A percentile compares a stretch with the other conserved stretches of the same genome.
These are phyloP conservation scores for Catharanthus roseus DNA, from an alignment of 257 asterid genomes.

Conservation along the genomic window DNA sequence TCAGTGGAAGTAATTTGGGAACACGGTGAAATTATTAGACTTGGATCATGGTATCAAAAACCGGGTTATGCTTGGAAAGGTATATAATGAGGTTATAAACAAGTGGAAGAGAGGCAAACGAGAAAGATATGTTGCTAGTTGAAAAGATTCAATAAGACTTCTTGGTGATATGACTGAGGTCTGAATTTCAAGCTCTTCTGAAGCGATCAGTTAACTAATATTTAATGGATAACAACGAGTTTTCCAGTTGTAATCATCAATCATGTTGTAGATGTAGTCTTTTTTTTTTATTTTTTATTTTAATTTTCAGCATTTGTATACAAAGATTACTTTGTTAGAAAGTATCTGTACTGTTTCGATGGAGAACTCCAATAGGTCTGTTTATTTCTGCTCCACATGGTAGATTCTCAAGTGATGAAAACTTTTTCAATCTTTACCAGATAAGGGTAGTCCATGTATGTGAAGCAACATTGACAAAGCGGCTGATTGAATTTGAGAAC, in stretches of 20 bases:
- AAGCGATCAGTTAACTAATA: not conserved
- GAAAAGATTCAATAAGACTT: not conserved
- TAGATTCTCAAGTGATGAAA: conserved; percentile 14
- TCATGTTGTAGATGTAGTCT: conserved; percentile 2
- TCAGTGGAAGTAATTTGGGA: not conserved
- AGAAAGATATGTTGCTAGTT: not conserved
- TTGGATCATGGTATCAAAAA: not conserved
- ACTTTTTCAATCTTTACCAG: conserved; percentile 32
- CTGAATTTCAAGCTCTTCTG: not conserved
- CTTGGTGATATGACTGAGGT: not conserved
- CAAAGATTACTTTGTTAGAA: not conserved
- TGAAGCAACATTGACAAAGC: conserved; percentile 76
- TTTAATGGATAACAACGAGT: not conserved
- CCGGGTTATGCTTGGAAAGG: not conserved
- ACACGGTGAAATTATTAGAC: not conserved
- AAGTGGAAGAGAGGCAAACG: not conserved
- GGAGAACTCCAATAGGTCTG: not conserved
- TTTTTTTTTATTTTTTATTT: not conserved
- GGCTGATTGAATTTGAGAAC: conserved; percentile 82
- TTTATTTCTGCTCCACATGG: not conserved
- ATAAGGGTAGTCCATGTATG: conserved; percentile 71
- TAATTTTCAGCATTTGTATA: not conserved
- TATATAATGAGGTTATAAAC: not conserved
- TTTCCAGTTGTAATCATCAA: not conserved
- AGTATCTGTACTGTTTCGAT: not conserved